Base-by-base conservation (phyloP, 495 filamentous ascomycete species). In the Filosporella fistucella region DNA sequence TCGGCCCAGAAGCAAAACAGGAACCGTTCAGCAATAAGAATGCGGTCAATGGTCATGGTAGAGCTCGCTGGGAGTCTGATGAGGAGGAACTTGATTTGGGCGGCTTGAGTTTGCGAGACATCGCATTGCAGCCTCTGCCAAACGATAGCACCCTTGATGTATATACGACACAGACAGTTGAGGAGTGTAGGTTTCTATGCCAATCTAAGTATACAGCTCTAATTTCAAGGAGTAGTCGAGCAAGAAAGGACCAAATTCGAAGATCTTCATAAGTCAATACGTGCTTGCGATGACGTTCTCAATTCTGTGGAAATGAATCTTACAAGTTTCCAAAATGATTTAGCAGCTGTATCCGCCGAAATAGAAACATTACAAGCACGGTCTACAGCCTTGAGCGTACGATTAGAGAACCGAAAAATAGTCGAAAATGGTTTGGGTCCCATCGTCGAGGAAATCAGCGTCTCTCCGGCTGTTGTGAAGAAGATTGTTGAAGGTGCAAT, bases 281-380 rank as follows among this genome's bases (percentile, higher is more conserved):
- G 76, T 63, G 86, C 87, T 23, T 97, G 93, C 62, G 91, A 98
- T 64, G 86, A 95, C 56, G 88, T 98, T 33, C 80, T 96, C 32
- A 85, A 81, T 60, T 95, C 94, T 1, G 91, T 98, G 37, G 91
- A 98, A 66, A 77, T 77, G 14, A 96, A 96, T 60, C 68, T 98
- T 40, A 86, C 87, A 34, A 89, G 84, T 60, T 98, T 98, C 58
- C 89, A 91, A 65, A 85, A 85, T 40, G 93, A 98, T 62, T 74
- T 98, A 12, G 90, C 89, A 3, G 77, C 79, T 1, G 94, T 98
- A 5, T 96, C 93, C 8, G 82, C 88, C 3, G 93, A 98, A 59
- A 98, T 98, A 22, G 94, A 98, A 66, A 88, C 80, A 12, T 70
- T 98, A 14, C 93, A 98, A 63, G 80, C 84, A 25, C 81, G 90